phyloP scores from a whole-genome alignment of 768 basidiomycete genomes.

The Xerocomus potaroensis region DNA sequence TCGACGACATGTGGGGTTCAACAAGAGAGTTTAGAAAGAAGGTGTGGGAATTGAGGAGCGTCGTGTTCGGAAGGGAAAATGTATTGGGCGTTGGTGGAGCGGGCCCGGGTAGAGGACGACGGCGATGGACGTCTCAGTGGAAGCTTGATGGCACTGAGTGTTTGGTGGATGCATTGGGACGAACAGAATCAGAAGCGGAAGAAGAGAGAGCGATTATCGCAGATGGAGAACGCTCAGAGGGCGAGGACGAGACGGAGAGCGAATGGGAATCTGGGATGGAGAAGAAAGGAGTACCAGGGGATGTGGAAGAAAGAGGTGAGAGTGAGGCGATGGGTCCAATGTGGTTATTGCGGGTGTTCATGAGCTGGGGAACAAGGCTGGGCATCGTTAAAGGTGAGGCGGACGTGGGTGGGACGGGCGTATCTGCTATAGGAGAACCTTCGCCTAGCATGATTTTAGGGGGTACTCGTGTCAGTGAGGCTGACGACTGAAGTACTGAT shows the following conservation, averaged over 20 bases:
- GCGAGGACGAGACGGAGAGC: slow-evolving; percentile 27
- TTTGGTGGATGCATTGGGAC: slow-evolving; percentile 61
- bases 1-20: slow-evolving; percentile 63
- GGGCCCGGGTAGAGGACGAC: slow-evolving; percentile 45
- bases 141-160: slow-evolving; percentile 58
- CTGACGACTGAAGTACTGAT: slow-evolving; percentile 15
- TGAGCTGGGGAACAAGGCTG: slow-evolving; percentile 70
- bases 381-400: slow-evolving; percentile 34
- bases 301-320: slow-evolving; percentile 38
- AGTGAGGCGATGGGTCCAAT: slow-evolving; percentile 62
- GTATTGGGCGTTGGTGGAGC: slow-evolving; percentile 33
- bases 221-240: slow-evolving; percentile 29
- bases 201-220: slow-evolving; percentile 49
- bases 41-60: slow-evolving; percentile 60
- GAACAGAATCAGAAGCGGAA: slow-evolving; percentile 74
- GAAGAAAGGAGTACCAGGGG: slow-evolving; percentile 8
- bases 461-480: slow-evolving; percentile 3
- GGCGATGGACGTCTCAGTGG: slow-evolving; percentile 45
- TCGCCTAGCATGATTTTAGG: slow-evolving; percentile 11
- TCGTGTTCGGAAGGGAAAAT: slow-evolving; percentile 62
- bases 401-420: slow-evolving; percentile 15
- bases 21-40: slow-evolving; percentile 58
- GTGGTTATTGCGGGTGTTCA: slow-evolving; percentile 75
- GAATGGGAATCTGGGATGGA: slow-evolving; percentile 26
- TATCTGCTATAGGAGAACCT: slow-evolving; percentile 14